Percentiles rank a stretch among this genome's conserved stretches.
phyloP scores from a whole-genome alignment of 78 protist genomes.

The Speleostelium caveatum region DNA sequence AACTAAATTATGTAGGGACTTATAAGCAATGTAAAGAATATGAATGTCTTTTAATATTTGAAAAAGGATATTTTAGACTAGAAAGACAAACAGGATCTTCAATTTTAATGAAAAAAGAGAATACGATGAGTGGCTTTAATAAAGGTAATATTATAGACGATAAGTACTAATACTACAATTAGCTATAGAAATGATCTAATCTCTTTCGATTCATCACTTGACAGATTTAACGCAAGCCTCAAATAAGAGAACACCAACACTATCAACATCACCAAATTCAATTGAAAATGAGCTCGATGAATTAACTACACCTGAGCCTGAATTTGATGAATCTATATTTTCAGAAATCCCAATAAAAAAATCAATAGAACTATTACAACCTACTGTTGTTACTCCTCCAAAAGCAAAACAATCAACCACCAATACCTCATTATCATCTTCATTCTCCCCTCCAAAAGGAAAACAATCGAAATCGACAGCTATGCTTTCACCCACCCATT shows the following conservation, averaged over 20 bases:
- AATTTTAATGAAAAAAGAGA: conserved; percentile 6
- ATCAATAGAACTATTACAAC: too few species aligned
- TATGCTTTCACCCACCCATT: too few species aligned
- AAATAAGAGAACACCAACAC: neutral
- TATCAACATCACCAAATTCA: neutral
- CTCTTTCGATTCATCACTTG: neutral
- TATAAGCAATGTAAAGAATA: conserved; percentile 27
- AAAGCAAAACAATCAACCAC: too few species aligned
- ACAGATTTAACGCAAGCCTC: neutral
- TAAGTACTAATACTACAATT: neutral
- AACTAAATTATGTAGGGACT: conserved; percentile 25
- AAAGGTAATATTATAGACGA: too few species aligned
- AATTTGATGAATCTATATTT: too few species aligned
- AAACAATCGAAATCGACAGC: too few species aligned
- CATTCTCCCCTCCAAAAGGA: too few species aligned
- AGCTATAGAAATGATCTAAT: neutral
- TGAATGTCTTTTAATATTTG: conserved; percentile 54
- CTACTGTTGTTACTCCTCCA: too few species aligned
- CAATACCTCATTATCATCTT: too few species aligned
- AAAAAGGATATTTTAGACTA: conserved; percentile 58
- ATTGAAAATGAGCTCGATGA: neutral
- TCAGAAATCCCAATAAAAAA: too few species aligned
- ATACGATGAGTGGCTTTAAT: neutral
- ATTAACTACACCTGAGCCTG: too few species aligned
- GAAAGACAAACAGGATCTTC: conserved; percentile 21